Conservation (phyloP, 805 yeast genomes). For the Kregervanrija delftensis region DNA sequence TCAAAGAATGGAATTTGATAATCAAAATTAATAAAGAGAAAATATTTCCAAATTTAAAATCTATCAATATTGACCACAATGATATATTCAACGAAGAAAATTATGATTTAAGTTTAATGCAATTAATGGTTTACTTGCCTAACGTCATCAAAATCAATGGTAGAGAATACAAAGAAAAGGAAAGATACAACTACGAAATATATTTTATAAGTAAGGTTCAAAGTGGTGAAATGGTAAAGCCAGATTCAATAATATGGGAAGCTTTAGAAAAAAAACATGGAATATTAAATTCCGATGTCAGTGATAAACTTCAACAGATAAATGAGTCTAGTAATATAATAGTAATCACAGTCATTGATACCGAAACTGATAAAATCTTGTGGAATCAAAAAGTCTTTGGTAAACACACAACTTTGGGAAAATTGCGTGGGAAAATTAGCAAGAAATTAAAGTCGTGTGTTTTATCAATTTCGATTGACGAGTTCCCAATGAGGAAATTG, state of each 20-base stretch:
- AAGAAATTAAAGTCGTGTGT: slow-evolving; percentile 17
- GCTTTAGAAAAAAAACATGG: slow-evolving; percentile 32
- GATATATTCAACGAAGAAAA: slow-evolving; percentile 34
- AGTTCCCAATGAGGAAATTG: no score
- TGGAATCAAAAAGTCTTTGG: slow-evolving; percentile 20
- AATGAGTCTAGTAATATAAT: neutral
- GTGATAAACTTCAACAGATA: neutral
- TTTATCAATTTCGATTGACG: slow-evolving; percentile 1
- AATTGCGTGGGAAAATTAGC: slow-evolving; percentile 29
- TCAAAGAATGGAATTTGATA: slow-evolving; percentile 41
- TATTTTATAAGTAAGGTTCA: slow-evolving; percentile 50
- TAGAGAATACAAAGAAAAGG: slow-evolving; percentile 27
- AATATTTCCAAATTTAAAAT: slow-evolving; percentile 35
- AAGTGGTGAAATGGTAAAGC: slow-evolving; percentile 5
- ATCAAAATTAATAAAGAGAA: slow-evolving; percentile 31
- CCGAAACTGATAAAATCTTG: slow-evolving; percentile 1
- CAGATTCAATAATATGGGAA: slow-evolving; percentile 33
- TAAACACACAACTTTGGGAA: slow-evolving; percentile 29
- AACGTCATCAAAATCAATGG: slow-evolving; percentile 50
- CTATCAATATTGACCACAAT: slow-evolving; percentile 45
- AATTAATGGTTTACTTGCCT: slow-evolving; percentile 20
- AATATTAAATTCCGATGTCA: slow-evolving; percentile 7
- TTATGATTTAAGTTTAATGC: slow-evolving; percentile 14
- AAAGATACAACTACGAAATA: slow-evolving; percentile 59
- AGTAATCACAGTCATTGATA: neutral